A percentile compares a stretch with the other conserved stretches of the same genome.
Conservation (phyloP, 2,329 filamentous ascomycete species). For the Pseudogymnoascus sp. region DNA sequence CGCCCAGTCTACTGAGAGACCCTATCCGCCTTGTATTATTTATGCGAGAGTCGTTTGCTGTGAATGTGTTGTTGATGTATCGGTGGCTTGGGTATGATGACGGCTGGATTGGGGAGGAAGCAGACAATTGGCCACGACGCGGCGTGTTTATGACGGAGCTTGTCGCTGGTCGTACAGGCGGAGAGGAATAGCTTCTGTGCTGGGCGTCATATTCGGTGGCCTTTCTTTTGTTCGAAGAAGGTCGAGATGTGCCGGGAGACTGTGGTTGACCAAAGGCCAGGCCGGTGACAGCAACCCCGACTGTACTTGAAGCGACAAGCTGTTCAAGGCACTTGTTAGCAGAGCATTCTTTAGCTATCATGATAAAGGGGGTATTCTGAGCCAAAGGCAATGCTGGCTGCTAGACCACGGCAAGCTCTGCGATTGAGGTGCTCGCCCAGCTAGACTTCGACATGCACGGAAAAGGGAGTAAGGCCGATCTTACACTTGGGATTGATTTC, state of each 20-base stretch:
- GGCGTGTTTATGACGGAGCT: slow-evolving; percentile 24
- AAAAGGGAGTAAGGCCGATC: slow-evolving; percentile 9
- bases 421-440: background rate
- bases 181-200: slow-evolving; percentile 18
- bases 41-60: slow-evolving; percentile 18
- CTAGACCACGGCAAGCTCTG: background rate
- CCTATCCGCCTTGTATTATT: slow-evolving; percentile 18
- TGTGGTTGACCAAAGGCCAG: slow-evolving; percentile 27
- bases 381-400: background rate
- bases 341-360: background rate
- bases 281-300: slow-evolving; percentile 27
- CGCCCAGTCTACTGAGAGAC: slow-evolving; percentile 20
- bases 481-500: slow-evolving; percentile 15
- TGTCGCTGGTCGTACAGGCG: slow-evolving; percentile 22
- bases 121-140: background rate
- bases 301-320: slow-evolving; percentile 30
- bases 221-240: slow-evolving; percentile 26
- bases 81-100: slow-evolving; percentile 15
- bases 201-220: slow-evolving; percentile 18
- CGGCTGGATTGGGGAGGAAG: slow-evolving; percentile 8
- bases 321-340: slow-evolving; percentile 14
- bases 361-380: background rate
- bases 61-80: slow-evolving; percentile 11
- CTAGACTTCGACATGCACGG: background rate
- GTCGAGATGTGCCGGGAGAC: slow-evolving; percentile 16